Evolutionary conservation across 2,329 filamentous ascomycete genomes (phyloP).

Genomic region (Trichoderma simmonsii): DNA sequence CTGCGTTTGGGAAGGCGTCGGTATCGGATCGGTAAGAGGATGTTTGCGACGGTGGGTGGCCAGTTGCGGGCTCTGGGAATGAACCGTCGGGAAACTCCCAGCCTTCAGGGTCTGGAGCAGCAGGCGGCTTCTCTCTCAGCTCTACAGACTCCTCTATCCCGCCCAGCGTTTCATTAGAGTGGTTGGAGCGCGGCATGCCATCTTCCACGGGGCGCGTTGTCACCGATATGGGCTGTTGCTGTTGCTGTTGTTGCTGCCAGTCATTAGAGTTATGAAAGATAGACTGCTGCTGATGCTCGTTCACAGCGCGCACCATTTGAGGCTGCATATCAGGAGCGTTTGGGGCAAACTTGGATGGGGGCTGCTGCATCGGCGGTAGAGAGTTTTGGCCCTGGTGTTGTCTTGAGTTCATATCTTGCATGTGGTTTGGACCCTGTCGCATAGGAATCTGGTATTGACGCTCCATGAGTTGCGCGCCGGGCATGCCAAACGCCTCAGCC

Average conservation of each 20-base stretch:
- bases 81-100: constrained; percentile 90
- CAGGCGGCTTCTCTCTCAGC: constrained; percentile 45
- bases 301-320: constrained; percentile 52
- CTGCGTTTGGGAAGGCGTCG: constrained; percentile 81
- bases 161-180: constrained; percentile 39
- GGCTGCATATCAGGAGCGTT: constrained; percentile 41
- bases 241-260: constrained; percentile 33
- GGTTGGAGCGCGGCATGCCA: constrained; percentile 32
- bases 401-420: constrained; percentile 51
- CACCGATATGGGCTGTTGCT: constrained; percentile 33
- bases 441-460: constrained; percentile 40
- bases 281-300: constrained; percentile 43
- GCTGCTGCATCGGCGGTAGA: constrained; percentile 53
- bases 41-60: constrained; percentile 44
- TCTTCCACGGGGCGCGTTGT: constrained; percentile 37
- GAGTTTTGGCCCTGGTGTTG: constrained; percentile 57
- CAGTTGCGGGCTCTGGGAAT: constrained; percentile 54
- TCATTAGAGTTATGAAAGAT: constrained; percentile 39
- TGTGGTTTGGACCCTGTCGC: constrained; percentile 53
- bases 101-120: constrained; percentile 60
- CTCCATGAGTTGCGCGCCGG: constrained; percentile 41
- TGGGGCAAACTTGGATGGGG: constrained; percentile 32
- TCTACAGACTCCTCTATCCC: constrained; percentile 42
- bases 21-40: constrained; percentile 71
- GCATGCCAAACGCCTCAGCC: constrained; percentile 49